A percentile compares a stretch with the other conserved stretches of the same genome.
Conservation (phyloP, 108 stramenopile genomes). For the Cafeteria roenbergensis region DNA sequence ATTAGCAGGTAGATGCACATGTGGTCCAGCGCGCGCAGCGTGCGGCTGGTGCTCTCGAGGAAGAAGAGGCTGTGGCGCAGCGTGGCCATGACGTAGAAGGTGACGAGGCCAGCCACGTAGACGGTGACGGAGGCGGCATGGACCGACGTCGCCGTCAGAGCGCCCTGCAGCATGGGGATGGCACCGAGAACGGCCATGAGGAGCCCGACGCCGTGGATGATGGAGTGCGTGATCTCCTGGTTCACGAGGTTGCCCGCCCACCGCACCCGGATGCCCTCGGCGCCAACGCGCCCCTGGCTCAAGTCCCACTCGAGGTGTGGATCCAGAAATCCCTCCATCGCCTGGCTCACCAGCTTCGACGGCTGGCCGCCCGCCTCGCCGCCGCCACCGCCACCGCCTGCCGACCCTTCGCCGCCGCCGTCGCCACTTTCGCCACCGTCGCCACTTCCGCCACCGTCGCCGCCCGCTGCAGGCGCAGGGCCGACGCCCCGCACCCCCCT, state of each 20-base stretch:
- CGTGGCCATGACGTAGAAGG: constrained; percentile 66
- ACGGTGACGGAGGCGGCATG: constrained; percentile 35
- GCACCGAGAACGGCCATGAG: constrained; percentile 60
- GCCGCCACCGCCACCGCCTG: background rate
- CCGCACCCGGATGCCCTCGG: background rate
- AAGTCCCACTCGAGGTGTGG: background rate
- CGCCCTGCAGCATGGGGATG: constrained; percentile 42
- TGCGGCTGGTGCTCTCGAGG: constrained; percentile 39
- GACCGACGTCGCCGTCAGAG: background rate
- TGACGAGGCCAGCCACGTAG: constrained; percentile 58
- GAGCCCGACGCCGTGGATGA: constrained; percentile 76
- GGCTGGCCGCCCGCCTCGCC: background rate
- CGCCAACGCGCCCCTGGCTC: background rate
- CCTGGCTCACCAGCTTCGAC: background rate
- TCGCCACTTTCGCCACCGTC: no score
- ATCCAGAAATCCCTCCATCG: no score
- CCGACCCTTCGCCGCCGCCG: background rate
- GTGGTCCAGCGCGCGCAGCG: constrained; percentile 69
- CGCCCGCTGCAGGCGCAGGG: no score
- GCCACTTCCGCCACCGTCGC: no score
- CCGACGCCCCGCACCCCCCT: no score
- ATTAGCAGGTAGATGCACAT: constrained; percentile 88
- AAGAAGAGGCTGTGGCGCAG: constrained; percentile 76
- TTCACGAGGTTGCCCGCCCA: constrained; percentile 14
- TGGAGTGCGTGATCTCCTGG: constrained; percentile 65